Evolutionary conservation across 2,329 filamentous ascomycete genomes (phyloP), one percentile per base, ranked within the genome.

Genomic region (Byssoonygena ceratinophila): DNA sequence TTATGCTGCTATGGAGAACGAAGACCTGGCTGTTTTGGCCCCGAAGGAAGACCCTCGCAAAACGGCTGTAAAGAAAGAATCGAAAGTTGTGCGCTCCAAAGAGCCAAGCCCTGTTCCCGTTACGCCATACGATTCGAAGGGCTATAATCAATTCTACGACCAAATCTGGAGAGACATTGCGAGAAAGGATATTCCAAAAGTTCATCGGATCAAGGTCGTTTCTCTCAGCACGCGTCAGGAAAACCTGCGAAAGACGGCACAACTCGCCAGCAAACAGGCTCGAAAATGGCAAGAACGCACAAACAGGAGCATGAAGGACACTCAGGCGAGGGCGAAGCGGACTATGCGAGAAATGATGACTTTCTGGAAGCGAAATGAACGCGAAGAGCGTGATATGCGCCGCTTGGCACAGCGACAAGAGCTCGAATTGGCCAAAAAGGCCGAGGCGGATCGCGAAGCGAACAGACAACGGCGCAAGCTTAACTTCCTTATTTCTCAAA

Each of bases 331-430:
- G 45, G 92, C 92, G 54, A 98, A 98, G 76, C 85, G 92, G 60
- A 91, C 91, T 55, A 98, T 98, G 92, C 83, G 92, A 66, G 92
- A 98, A 71, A 98, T 98, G 92, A 92, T 96, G 80, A 83, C 87
- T 54, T 98, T 97, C 78, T 98, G 92, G 92, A 97, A 97, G 72
- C 85, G 91, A 53, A 98, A 98, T 67, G 92, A 98, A 69, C 85
- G 91, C 50, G 92, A 98, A 66, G 92, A 98, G 67, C 87, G 92
- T 55, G 92, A 98, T 67, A 76, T 94, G 58, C 84, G 92, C 60
- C 94, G 95, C 73, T 83, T 90, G 49, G 92, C 92, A 4, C 92
- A 98, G 74, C 87, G 85, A 67, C 89, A 95, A 68, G 92, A 97
- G 72, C 80, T 98, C 45, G 92, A 98, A 67, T 94, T 92, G 63